Evolutionary conservation across 23 red algal species (phyloP), one percentile per base, ranked within the genome.

Genomic region (Agarophyton chilense): DNA sequence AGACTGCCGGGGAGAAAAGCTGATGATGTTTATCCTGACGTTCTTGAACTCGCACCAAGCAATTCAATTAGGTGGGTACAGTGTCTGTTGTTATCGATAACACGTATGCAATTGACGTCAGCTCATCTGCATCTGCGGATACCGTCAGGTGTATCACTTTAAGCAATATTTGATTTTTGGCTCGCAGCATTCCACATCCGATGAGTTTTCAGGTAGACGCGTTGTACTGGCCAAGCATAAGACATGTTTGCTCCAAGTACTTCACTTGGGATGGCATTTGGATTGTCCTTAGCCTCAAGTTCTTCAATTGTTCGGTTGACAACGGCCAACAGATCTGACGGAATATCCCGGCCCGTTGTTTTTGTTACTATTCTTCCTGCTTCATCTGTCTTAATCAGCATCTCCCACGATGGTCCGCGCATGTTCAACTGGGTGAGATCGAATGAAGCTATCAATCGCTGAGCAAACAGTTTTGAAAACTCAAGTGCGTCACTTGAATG

Each of bases 381-480:
- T 1, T 74, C 41, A 39, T 74, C 68, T 4, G 43, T 49, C n/a
- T 29, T 74, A 21, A 74, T 40, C 10, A 49, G 29, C 10, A 74
- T 46, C 24, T 74, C 43, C 68, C 68, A 74, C 17, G 21, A 24
- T 10, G 38, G 29, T 74, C 68, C 68, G 33, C 40, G 38, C 43
- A 74, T 49, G 43, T 21, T 74, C n/a, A 74, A 26, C 43, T 74
- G 68, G 3, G 36, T 74, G 39, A 74, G 8, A 47, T 74, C 43
- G 17, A 74, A 47, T 21, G 68, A 74, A 18, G 68, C 68, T 28
- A 74, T 74, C 68, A 74, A 5, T n/a, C 68, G 38, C 68, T 74
- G 21, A 2, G 68, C 68, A 74, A 74, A 74, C 68, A 74, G n/a
- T 13, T 25, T 47, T 10, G 68, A 74, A 74, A 24, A 74, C 40